phyloP scores from a whole-genome alignment of 1,139 yeast genomes.

The Citeromyces hawaiiensis region DNA sequence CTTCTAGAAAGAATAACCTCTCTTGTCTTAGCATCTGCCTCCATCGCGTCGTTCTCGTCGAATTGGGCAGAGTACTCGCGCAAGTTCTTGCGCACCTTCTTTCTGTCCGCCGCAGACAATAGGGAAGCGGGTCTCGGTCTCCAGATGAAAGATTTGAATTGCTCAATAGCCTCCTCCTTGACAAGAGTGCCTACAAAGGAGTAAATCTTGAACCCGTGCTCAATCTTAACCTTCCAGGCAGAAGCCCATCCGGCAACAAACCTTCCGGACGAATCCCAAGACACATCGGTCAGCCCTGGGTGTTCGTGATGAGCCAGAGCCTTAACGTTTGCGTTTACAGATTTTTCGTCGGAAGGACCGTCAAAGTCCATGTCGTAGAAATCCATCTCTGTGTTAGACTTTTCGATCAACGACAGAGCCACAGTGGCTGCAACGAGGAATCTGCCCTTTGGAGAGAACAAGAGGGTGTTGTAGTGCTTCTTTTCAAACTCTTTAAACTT shows the following conservation, averaged over 20 bases:
- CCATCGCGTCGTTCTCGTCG: slow-evolving; percentile 95
- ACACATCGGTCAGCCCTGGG: slow-evolving; percentile 70
- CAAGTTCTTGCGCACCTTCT: slow-evolving; percentile 83
- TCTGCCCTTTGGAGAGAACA: slow-evolving; percentile 92
- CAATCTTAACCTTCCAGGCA: slow-evolving; percentile 71
- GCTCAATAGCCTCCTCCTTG: slow-evolving; percentile 67
- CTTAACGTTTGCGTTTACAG: slow-evolving; percentile 45
- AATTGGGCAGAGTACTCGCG: slow-evolving; percentile 85
- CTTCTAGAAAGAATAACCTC: slow-evolving; percentile 83
- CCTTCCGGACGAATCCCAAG: slow-evolving; percentile 97
- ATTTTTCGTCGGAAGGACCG: slow-evolving; percentile 32
- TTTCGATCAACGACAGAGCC: slow-evolving; percentile 29
- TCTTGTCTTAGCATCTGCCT: slow-evolving; percentile 85
- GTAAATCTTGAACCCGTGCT: slow-evolving; percentile 82
- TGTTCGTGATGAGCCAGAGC: slow-evolving; percentile 51
- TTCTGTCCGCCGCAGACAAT: slow-evolving; percentile 65
- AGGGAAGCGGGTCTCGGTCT: slow-evolving; percentile 89
- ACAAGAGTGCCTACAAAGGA: slow-evolving; percentile 72
- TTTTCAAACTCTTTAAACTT: slow-evolving; percentile 40
- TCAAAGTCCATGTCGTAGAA: slow-evolving; percentile 82
- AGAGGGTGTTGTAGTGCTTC: slow-evolving; percentile 60
- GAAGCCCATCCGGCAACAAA: slow-evolving; percentile 83
- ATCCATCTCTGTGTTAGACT: slow-evolving; percentile 53
- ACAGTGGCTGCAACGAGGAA: slow-evolving; percentile 70
- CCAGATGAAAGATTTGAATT: slow-evolving; percentile 87